Conservation (phyloP, 164 flowering plant genomes). For the Saururus chinensis region DNA sequence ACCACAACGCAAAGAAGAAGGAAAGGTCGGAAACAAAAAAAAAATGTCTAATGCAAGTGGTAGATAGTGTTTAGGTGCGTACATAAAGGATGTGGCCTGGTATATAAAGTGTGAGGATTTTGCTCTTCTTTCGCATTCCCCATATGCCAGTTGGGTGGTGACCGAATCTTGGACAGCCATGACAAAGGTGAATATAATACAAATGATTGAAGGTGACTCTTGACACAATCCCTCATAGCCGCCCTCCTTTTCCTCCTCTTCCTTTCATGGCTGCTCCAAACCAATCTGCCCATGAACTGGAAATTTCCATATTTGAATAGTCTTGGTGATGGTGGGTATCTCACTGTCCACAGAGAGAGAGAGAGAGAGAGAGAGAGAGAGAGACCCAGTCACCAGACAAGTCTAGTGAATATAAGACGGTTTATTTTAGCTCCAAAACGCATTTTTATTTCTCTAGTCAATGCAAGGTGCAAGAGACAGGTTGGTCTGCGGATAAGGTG, state of each 20-base stretch:
- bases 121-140: background rate
- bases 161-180: slow-evolving; percentile 1
- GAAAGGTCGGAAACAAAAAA: background rate
- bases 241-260: background rate
- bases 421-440: no score
- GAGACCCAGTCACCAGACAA: no score
- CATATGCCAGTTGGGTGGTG: background rate
- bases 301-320: no score
- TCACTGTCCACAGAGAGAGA: no score
- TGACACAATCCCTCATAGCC: background rate
- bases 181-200: background rate
- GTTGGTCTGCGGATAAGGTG: background rate
- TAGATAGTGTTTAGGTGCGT: background rate
- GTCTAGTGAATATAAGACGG: no score
- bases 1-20: background rate
- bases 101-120: background rate
- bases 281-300: no score
- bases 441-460: no score
- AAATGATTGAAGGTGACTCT: background rate
- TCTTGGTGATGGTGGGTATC: no score
- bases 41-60: background rate
- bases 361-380: no score
- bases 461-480: background rate
- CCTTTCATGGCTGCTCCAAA: background rate
- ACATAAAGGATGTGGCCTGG: background rate